Conservation (phyloP, 176 grass and related monocot species). For the Carex littledalei region DNA sequence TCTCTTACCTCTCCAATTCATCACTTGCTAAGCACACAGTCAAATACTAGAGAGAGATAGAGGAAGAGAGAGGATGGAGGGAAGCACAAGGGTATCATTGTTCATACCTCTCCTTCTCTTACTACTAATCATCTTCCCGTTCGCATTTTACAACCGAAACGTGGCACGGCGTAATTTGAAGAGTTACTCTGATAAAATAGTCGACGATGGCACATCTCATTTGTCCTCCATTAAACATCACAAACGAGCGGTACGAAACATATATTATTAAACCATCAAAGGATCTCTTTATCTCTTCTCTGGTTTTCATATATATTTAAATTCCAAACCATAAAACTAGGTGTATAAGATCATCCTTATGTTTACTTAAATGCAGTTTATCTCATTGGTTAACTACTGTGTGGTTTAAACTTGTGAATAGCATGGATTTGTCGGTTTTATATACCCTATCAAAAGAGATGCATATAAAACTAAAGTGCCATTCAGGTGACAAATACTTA, state of each 20-base stretch:
- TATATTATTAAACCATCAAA: too few relatives aligned
- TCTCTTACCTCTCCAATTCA: background rate
- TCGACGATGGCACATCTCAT: background rate
- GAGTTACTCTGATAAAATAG: background rate
- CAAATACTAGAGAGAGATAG: background rate
- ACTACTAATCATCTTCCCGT: conserved; percentile 19
- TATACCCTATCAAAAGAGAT: too few relatives aligned
- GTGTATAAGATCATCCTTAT: background rate
- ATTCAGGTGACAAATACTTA: too few relatives aligned
- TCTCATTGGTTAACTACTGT: background rate
- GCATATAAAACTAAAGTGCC: too few relatives aligned
- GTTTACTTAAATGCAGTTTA: background rate
- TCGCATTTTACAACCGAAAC: conserved; percentile 10
- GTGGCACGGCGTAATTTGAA: conserved; percentile 3
- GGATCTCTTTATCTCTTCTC: too few relatives aligned
- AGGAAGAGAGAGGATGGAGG: conserved; percentile 8
- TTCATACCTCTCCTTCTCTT: conserved; percentile 17
- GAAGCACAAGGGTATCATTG: conserved; percentile 15
- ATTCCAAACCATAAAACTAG: background rate
- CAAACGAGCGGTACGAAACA: background rate
- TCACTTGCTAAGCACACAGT: background rate
- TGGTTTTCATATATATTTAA: background rate
- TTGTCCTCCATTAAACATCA: background rate
- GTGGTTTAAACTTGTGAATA: background rate
- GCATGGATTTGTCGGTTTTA: background rate